Evolutionary conservation across 106 monocot genomes (phyloP).

Genomic region (Cymbidium sinense): DNA sequence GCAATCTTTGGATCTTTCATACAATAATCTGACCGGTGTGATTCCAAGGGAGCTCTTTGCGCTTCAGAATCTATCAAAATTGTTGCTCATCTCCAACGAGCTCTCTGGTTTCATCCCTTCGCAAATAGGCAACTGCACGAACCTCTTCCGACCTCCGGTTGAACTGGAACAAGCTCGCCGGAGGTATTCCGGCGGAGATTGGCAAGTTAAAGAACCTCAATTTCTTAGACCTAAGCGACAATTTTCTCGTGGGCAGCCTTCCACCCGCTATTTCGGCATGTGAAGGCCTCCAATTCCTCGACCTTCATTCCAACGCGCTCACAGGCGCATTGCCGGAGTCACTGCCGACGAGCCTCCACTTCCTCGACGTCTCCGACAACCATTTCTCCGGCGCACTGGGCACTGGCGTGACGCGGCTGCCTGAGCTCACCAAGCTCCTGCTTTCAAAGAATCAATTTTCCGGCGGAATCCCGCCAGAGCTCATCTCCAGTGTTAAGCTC

Average conservation of each 20-base stretch:
- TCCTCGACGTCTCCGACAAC: slow-evolving; percentile 78
- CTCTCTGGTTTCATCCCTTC: slow-evolving; percentile 74
- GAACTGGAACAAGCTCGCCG: slow-evolving; percentile 51
- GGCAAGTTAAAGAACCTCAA: slow-evolving; percentile 65
- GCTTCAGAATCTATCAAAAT: slow-evolving; percentile 71
- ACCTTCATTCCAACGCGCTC: slow-evolving; percentile 75
- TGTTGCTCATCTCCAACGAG: slow-evolving; percentile 73
- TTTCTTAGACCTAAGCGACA: slow-evolving; percentile 73
- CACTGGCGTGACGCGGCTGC: slow-evolving; percentile 37
- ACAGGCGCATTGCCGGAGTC: slow-evolving; percentile 45
- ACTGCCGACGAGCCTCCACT: slow-evolving; percentile 47
- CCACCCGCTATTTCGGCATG: slow-evolving; percentile 60
- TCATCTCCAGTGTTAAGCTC: slow-evolving; percentile 58
- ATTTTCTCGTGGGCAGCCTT: slow-evolving; percentile 46
- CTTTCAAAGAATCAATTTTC: slow-evolving; percentile 55
- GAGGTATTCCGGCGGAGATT: slow-evolving; percentile 65
- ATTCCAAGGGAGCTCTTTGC: slow-evolving; percentile 62
- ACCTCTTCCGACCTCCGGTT: slow-evolving; percentile 60
- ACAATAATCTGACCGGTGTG: slow-evolving; percentile 67
- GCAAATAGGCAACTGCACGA: slow-evolving; percentile 76
- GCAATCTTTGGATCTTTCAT: slow-evolving; percentile 82
- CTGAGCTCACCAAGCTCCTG: slow-evolving; percentile 65
- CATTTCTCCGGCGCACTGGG: slow-evolving; percentile 37
- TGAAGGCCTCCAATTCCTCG: slow-evolving; percentile 59
- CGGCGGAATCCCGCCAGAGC: slow-evolving; percentile 54